Evolutionary conservation across 768 basidiomycete species (phyloP).

Genomic region (Hydnomerulius pinastri): DNA sequence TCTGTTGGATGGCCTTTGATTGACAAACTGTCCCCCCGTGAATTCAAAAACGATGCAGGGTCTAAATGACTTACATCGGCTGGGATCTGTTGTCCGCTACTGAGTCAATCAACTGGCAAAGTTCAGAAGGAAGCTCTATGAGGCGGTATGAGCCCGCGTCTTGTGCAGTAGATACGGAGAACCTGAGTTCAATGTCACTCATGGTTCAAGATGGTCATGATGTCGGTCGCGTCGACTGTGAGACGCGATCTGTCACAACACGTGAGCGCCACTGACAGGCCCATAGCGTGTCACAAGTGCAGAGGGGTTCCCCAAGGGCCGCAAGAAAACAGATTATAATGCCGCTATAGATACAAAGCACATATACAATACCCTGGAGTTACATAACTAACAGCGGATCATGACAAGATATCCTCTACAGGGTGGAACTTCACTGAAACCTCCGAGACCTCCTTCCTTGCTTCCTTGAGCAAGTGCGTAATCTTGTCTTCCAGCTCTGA

Average conservation of each 20-base stretch:
- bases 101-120: slow-evolving; percentile 63
- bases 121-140: slow-evolving; percentile 71
- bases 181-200: slow-evolving; percentile 43
- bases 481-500: slow-evolving; percentile 66
- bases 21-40: slow-evolving; percentile 46
- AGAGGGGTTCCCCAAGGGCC: too few relatives aligned
- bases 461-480: slow-evolving; percentile 49
- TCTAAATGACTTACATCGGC: slow-evolving; percentile 25
- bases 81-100: slow-evolving; percentile 37
- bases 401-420: slow-evolving; percentile 25
- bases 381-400: neutral
- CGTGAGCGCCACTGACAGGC: too few relatives aligned
- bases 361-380: neutral
- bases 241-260: too few relatives aligned
- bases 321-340: neutral
- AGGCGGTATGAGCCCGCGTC: slow-evolving; percentile 65
- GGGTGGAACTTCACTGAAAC: slow-evolving; percentile 67
- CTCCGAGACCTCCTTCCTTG: slow-evolving; percentile 68
- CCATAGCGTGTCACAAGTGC: neutral
- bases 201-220: slow-evolving; percentile 11
- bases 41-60: neutral
- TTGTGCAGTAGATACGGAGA: slow-evolving; percentile 47
- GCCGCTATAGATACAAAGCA: neutral
- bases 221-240: slow-evolving; percentile 1
- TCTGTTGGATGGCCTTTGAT: slow-evolving; percentile 84